Evolutionary conservation across 1,284 basidiomycete genomes (phyloP).

Genomic region (Tetrapyrgos nigripes): DNA sequence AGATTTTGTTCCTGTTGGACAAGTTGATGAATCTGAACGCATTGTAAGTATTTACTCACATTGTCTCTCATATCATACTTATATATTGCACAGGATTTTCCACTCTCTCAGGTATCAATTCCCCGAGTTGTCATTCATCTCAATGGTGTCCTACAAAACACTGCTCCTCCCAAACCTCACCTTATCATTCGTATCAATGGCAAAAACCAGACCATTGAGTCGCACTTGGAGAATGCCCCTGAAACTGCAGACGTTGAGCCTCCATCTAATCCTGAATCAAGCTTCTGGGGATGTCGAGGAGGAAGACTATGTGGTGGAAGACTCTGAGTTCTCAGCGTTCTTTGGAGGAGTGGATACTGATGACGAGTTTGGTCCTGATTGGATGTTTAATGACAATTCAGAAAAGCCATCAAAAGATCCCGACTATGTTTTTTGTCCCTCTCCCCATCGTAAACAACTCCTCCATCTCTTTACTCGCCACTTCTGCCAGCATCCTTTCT

Average conservation of each 20-base stretch:
- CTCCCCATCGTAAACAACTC: too few species aligned
- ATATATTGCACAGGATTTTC: slow-evolving; percentile 1
- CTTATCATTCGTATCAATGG: too few species aligned
- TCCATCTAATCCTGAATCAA: too few species aligned
- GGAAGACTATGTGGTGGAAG: too few species aligned
- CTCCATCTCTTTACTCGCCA: slow-evolving; percentile 7
- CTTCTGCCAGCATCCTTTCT: slow-evolving; percentile 14
- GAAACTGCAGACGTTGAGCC: too few species aligned
- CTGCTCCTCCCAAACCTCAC: too few species aligned
- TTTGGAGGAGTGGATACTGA: slow-evolving; percentile 1
- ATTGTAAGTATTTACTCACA: slow-evolving; percentile 8
- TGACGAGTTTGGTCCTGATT: too few species aligned
- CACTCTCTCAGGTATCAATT: slow-evolving; percentile 14
- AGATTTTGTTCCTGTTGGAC: slow-evolving; percentile 22
- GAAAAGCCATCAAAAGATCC: slow-evolving; percentile 1
- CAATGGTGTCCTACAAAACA: slow-evolving; percentile 1
- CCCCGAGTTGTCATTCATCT: slow-evolving; percentile 1
- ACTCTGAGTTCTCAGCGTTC: neutral
- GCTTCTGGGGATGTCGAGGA: too few species aligned
- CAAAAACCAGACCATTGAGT: too few species aligned
- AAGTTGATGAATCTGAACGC: slow-evolving; percentile 23
- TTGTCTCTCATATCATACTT: too few species aligned
- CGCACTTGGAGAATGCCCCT: too few species aligned
- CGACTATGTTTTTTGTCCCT: slow-evolving; percentile 10
- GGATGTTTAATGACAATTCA: slow-evolving; percentile 12